phyloP scores from a whole-genome alignment of 2,329 filamentous ascomycete species.

The Emmonsia crescens region DNA sequence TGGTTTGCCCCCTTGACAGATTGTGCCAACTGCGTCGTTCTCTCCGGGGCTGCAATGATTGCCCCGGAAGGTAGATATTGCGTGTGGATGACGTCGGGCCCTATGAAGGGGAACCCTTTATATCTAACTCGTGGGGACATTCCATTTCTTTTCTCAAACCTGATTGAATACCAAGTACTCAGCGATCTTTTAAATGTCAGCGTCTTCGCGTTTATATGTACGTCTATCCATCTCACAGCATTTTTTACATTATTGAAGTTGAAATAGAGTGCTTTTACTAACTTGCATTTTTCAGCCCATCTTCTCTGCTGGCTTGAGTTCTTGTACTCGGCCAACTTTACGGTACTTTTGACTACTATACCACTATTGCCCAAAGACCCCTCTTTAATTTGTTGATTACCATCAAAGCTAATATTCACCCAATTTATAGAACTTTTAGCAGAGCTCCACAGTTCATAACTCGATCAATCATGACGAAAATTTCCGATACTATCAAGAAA shows the following conservation, averaged over 20 bases:
- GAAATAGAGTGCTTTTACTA: neutral
- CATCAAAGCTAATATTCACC: neutral
- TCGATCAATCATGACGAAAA: conserved; percentile 8
- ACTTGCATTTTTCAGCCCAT: neutral
- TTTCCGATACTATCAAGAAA: conserved; percentile 26
- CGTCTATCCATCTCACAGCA: neutral
- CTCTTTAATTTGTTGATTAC: neutral
- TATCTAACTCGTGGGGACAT: neutral
- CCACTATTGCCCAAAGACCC: neutral
- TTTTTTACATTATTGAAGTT: neutral
- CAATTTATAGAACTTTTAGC: neutral
- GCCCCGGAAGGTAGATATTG: neutral
- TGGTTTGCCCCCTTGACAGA: neutral
- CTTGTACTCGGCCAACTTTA: neutral
- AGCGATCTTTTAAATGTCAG: neutral
- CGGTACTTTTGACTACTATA: neutral
- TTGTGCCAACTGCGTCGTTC: neutral
- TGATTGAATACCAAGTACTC: neutral
- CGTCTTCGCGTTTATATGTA: neutral
- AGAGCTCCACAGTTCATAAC: neutral
- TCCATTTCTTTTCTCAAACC: neutral
- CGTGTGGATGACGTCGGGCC: neutral
- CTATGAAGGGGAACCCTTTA: neutral
- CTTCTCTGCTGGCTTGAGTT: neutral
- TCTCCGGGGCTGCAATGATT: neutral